These are phyloP conservation scores for Diaporthe ampelina DNA, from an alignment of 2,329 filamentous ascomycete species.

Conservation along the genomic window DNA sequence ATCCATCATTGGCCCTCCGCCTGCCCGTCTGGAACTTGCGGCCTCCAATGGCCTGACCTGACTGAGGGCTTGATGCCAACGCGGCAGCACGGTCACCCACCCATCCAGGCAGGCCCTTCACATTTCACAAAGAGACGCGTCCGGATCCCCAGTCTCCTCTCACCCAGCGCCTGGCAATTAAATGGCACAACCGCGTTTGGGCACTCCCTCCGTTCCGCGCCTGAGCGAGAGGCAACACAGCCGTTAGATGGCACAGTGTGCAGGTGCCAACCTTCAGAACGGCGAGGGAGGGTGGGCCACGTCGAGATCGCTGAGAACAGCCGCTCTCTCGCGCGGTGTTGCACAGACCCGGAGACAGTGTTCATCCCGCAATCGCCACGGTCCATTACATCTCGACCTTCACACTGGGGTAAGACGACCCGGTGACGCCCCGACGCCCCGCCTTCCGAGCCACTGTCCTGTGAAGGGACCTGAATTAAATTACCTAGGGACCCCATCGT, in stretches of 20 bases:
- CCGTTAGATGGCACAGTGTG: conserved; percentile 27
- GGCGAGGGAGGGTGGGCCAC: neutral
- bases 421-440: conserved; percentile 25
- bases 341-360: conserved; percentile 27
- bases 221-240: neutral
- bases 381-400: conserved; percentile 20
- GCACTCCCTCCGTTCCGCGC: neutral
- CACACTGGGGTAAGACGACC: conserved; percentile 1
- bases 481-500: conserved; percentile 29
- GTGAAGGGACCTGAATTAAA: conserved; percentile 28
- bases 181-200: conserved; percentile 18
- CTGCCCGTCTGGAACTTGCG: conserved; percentile 9
- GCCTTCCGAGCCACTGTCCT: conserved; percentile 17
- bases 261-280: too few relatives aligned
- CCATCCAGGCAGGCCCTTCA: neutral
- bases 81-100: neutral
- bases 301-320: neutral
- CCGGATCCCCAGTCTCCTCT: neutral
- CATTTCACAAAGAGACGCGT: conserved; percentile 11
- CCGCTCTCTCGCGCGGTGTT: neutral
- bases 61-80: neutral
- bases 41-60: conserved; percentile 15
- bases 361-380: conserved; percentile 1
- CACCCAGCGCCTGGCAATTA: conserved; percentile 4
- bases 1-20: conserved; percentile 6